Conservation (phyloP, 352 stramenopile genomes). For the Phytopythium ostracodes region DNA sequence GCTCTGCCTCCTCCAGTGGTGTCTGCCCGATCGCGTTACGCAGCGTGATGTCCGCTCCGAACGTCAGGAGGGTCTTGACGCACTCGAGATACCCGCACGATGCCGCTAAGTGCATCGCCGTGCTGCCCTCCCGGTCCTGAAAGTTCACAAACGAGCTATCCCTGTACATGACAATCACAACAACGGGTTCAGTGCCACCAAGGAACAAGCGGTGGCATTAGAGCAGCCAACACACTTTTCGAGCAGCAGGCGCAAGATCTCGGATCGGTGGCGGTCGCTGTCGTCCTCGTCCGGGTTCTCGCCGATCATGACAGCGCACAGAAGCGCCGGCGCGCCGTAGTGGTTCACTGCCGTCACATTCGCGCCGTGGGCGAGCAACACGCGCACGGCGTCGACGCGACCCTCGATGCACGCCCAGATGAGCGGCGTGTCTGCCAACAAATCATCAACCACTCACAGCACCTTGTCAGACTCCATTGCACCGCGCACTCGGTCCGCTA, state of each 20-base stretch:
- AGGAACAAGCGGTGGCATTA: neutral
- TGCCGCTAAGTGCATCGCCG: constrained; percentile 76
- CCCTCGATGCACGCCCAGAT: constrained; percentile 85
- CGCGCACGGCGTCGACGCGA: constrained; percentile 53
- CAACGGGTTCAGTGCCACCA: neutral
- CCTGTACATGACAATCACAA: constrained; percentile 7
- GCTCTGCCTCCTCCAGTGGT: constrained; percentile 70
- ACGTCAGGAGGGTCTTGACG: constrained; percentile 57
- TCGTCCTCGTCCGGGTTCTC: constrained; percentile 61
- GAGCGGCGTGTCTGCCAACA: constrained; percentile 56
- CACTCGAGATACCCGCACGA: constrained; percentile 72
- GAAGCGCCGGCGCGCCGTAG: constrained; percentile 59
- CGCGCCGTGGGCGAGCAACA: constrained; percentile 53
- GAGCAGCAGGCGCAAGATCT: constrained; percentile 62
- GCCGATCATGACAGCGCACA: constrained; percentile 78
- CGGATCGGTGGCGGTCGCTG: constrained; percentile 38
- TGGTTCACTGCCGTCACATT: constrained; percentile 72
- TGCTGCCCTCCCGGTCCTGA: constrained; percentile 78
- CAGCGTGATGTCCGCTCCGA: constrained; percentile 70
- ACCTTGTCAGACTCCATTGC: neutral
- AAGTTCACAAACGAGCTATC: constrained; percentile 73
- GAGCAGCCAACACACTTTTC: constrained; percentile 23
- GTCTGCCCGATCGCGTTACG: constrained; percentile 79
- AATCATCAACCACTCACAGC: neutral
- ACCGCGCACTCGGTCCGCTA: neutral